These are phyloP conservation scores for Cutaneotrichosporon daszewskae DNA, from an alignment of 1,284 basidiomycete species.

Conservation along the genomic window DNA sequence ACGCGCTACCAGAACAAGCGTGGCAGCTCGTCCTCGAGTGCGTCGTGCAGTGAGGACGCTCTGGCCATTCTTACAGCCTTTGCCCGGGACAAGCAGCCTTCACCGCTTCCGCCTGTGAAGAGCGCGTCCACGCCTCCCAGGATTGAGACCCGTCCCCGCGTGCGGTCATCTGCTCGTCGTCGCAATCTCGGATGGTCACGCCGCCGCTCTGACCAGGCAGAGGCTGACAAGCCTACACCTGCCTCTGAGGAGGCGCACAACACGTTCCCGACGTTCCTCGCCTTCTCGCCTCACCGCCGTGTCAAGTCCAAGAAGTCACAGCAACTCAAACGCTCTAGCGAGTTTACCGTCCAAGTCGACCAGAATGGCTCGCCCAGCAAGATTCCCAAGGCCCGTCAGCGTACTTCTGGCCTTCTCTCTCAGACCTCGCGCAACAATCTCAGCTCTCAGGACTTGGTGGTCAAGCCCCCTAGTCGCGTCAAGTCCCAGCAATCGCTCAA, in stretches of 20 bases:
- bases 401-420: too few species aligned
- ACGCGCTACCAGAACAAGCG: slow-evolving; percentile 18
- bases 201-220: slow-evolving; percentile 15
- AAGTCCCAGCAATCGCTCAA: too few species aligned
- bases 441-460: too few species aligned
- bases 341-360: background rate
- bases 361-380: too few species aligned
- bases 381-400: too few species aligned
- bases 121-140: slow-evolving; percentile 3
- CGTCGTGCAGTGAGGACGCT: slow-evolving; percentile 10
- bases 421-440: too few species aligned
- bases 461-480: too few species aligned
- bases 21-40: slow-evolving; percentile 16
- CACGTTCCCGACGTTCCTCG: slow-evolving; percentile 4
- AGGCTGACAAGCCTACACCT: background rate
- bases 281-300: background rate
- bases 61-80: slow-evolving; percentile 30
- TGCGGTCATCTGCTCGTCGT: slow-evolving; percentile 19
- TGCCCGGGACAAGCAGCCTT: slow-evolving; percentile 13
- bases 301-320: too few species aligned
- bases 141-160: slow-evolving; percentile 5
- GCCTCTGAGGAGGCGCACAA: background rate
- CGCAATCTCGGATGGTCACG: slow-evolving; percentile 38
- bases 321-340: background rate
- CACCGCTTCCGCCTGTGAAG: background rate